Base-by-base conservation (phyloP, 2,329 filamentous ascomycete genomes). In the Talaromyces sp. region DNA sequence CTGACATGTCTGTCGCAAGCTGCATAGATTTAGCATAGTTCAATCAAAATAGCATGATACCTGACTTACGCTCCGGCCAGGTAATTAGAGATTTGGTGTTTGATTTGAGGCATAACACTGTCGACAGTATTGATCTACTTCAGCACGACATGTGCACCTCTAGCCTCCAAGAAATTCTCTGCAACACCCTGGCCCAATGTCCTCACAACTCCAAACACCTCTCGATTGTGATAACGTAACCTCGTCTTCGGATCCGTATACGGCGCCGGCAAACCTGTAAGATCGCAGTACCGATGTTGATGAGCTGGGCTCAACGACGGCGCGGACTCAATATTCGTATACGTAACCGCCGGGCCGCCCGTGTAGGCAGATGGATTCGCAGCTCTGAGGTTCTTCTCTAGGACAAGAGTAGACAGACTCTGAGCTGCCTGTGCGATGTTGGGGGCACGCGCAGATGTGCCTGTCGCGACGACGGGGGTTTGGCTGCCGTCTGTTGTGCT, bases 211-310 rank as follows among this genome's bases (percentile, higher is more conserved):
- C 86, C 87, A 81, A 97, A 99, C 6, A 98, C 87, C 81, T 99
- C 95, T 77, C 87, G 90, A 77, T 99, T 90, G 78, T 97, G 91
- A 79, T 99, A 99, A 68, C 94, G 85, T 78, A 99, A 79, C 69
- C 94, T 86, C 45, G 93, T 96, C 85, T 99, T 99, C 2, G 95
- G 96, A 75, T 99, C 95, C 37, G 91, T 87, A 76, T 99, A 99
- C 6, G 90, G 90, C 35, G 93, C 92, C n/a, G 92, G 87, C 69
- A 99, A 81, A 1, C 95, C 96, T 1, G 95, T 99, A 72, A 99
- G 86, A 78, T 99, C 96, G 82, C 95, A 99, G 79, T 98, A 99
- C 73, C 90, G 91, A 78, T 89, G 93, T 74, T 91, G 87, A 70
- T 92, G 90, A 60, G 90, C 90, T 7, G 87, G 85, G 73, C 87